Percentiles rank a stretch among this genome's conserved stretches.
These are phyloP conservation scores for Pseudonitzschia delicatissima DNA, from an alignment of 108 stramenopile genomes.

Conservation along the genomic window DNA sequence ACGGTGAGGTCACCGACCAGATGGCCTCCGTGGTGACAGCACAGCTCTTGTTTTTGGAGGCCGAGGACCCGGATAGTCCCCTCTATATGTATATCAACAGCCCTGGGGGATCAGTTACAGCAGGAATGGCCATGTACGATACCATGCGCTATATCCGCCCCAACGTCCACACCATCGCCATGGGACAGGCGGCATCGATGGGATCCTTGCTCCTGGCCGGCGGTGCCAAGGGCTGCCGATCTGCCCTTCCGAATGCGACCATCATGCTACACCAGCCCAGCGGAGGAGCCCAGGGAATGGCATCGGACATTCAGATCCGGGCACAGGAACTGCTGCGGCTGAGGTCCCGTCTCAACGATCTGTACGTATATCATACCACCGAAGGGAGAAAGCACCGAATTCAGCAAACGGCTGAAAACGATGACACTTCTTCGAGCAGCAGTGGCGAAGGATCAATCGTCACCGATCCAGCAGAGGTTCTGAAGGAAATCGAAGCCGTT, in stretches of 20 bases:
- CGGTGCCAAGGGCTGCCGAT: conserved; percentile 71
- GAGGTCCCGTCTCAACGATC: conserved; percentile 68
- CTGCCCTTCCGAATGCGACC: conserved; percentile 85
- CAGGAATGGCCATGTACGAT: conserved; percentile 95
- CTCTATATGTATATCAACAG: conserved; percentile 94
- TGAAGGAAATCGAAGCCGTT: conserved; percentile 82
- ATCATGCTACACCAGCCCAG: conserved; percentile 96
- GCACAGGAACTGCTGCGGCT: conserved; percentile 82
- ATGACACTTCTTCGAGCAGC: not conserved
- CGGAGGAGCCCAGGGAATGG: conserved; percentile 96
- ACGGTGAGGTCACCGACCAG: conserved; percentile 90
- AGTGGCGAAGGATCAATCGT: not conserved
- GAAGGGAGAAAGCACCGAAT: not conserved
- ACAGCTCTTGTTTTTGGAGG: conserved; percentile 92
- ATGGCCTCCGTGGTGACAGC: conserved; percentile 92
- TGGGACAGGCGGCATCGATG: conserved; percentile 98
- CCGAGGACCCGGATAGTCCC: conserved; percentile 83
- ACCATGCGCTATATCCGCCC: conserved; percentile 97
- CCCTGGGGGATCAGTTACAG: conserved; percentile 91
- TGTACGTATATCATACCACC: conserved; percentile 84
- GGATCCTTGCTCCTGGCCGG: conserved; percentile 89
- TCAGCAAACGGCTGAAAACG: not conserved
- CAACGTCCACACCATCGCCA: conserved; percentile 91
- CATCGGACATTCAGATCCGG: conserved; percentile 92
- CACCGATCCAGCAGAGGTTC: conserved; percentile 41